Base-by-base conservation (phyloP, 179 eudicot genomes). In the Corrigiola litoralis region DNA sequence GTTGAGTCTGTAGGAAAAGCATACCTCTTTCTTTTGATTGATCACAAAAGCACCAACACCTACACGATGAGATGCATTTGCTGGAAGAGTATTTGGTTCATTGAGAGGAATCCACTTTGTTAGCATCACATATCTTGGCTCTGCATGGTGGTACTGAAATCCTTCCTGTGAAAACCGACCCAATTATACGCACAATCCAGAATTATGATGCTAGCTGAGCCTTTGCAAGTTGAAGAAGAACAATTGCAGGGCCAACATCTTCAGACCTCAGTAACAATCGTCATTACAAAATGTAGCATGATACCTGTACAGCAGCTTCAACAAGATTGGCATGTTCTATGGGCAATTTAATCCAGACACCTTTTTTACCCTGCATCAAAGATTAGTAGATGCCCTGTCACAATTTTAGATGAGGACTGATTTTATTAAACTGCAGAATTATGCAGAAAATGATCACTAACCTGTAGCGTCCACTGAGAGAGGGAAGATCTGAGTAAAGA, bases 91-190 rank as follows among this genome's bases (percentile, higher is more conserved):
- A 68, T 54, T 70, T 2, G 69, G 59, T 65, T 31, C 58, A 53
- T 79, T 72, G 32, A 34, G 34, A 56, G 86, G 75, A 45, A 86
- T 70, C 92, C 92, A 86, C 57, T 75, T 68, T 9, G 78, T 85
- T 42, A 84, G 83, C 88, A 86, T 86, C 68, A 86, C 29, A 66
- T 84, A 74, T 28, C 62, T 66, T 68, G 85, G 77, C 63, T 86
- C 92, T 0, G 92, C 88, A 56, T 86, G 92, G 75, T 86, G 92
- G 72, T 83, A 86, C 66, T 61, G 57, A 72, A 86, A 86, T 32
- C 92, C 92, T 81, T 84, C 85, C 92, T 86, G 70, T 53, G 71
- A 75, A 53, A 29, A 37, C 16, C 5, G n/a, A 7, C 13, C 1
- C 10, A 7, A 9, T n/a, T n/a, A n/a, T n/a, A n/a, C n/a, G n/a